Conservation (phyloP, 2,329 filamentous ascomycete species). For the Thelonectria rubi region DNA sequence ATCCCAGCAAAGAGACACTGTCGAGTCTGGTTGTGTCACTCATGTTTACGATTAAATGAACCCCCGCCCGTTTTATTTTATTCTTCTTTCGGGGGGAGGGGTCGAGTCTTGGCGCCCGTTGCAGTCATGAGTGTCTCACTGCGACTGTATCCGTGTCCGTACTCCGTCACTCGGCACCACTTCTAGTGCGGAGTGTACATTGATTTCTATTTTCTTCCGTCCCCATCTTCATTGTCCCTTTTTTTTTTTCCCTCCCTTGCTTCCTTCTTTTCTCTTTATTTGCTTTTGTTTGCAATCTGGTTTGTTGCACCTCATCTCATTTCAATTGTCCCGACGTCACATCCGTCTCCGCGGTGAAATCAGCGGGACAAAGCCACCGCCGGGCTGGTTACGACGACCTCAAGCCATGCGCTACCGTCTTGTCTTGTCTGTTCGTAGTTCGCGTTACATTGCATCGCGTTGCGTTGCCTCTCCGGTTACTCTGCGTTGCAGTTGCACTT, state of each 20-base stretch:
- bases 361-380: slow-evolving; percentile 15
- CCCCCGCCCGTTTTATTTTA: neutral
- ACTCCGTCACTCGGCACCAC: too few relatives aligned
- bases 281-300: slow-evolving; percentile 15
- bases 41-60: slow-evolving; percentile 5
- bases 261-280: slow-evolving; percentile 16
- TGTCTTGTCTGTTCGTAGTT: neutral
- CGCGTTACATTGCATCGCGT: slow-evolving; percentile 9
- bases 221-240: neutral
- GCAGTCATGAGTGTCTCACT: too few relatives aligned
- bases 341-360: slow-evolving; percentile 24
- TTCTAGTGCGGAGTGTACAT: too few relatives aligned
- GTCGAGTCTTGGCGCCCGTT: neutral
- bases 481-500: neutral
- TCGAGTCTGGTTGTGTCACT: slow-evolving; percentile 10
- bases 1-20: slow-evolving; percentile 1
- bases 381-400: slow-evolving; percentile 3
- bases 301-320: slow-evolving; percentile 33
- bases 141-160: too few relatives aligned
- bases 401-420: too few relatives aligned
- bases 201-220: neutral
- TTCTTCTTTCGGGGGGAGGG: neutral
- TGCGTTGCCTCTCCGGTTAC: slow-evolving; percentile 2
- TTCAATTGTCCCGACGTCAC: slow-evolving; percentile 31
- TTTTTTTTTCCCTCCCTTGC: slow-evolving; percentile 1